Percentiles rank a stretch among this genome's conserved stretches.
phyloP scores from a whole-genome alignment of 1,284 basidiomycete genomes.

The Tylopilus orsonianus region DNA sequence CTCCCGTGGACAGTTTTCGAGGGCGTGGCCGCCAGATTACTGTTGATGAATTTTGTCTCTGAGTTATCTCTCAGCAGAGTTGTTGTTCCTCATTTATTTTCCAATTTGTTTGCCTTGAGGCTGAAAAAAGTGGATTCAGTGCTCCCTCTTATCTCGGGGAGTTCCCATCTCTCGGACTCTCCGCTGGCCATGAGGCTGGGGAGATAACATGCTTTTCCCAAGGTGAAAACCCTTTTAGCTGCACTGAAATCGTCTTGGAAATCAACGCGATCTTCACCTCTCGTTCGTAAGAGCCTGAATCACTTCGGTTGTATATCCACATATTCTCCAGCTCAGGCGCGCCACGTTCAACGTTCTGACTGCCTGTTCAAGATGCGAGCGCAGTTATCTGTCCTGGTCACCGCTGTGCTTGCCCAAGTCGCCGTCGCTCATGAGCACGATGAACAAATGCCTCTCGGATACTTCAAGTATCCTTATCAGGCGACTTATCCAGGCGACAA shows the following conservation, averaged over 20 bases:
- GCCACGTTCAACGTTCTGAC: not conserved
- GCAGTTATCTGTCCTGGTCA: conserved; percentile 17
- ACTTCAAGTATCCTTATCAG: conserved; percentile 62
- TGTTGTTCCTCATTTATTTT: not conserved
- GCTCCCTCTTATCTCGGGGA: conserved; percentile 18
- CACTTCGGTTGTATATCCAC: not conserved
- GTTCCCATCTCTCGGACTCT: conserved; percentile 10
- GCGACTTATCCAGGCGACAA: conserved; percentile 49
- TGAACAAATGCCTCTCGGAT: conserved; percentile 62
- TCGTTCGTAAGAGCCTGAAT: not conserved
- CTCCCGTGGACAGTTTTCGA: conserved; percentile 3
- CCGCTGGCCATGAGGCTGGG: conserved; percentile 15
- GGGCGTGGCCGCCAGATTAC: conserved; percentile 8
- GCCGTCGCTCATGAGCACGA: conserved; percentile 41
- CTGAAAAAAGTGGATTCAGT: conserved; percentile 16
- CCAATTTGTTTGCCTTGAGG: conserved; percentile 27
- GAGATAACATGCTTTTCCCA: conserved; percentile 23
- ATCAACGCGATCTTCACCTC: not conserved
- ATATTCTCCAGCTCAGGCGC: not conserved
- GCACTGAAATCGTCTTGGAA: conserved; percentile 1
- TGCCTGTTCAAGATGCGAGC: conserved; percentile 32
- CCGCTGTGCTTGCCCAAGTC: conserved; percentile 21
- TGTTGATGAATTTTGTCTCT: conserved; percentile 6
- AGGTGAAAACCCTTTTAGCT: conserved; percentile 26
- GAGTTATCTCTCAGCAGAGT: conserved; percentile 7